phyloP scores from a whole-genome alignment of 1,139 yeast genomes.

The Lizanozyma gosingica region DNA sequence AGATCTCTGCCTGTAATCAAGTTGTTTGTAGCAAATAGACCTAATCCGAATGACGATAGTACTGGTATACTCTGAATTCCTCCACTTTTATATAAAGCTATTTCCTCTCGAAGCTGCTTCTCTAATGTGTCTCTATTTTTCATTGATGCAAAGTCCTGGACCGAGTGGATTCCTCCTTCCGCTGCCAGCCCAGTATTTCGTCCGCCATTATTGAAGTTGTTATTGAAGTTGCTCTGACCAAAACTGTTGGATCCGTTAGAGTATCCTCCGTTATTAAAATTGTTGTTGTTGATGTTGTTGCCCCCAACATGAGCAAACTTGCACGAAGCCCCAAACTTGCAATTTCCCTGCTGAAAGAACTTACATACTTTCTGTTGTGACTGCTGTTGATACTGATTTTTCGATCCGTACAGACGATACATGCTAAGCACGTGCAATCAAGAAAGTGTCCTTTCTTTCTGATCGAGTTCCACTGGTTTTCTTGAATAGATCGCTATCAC shows the following conservation, averaged over 20 bases:
- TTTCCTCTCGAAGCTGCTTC: constrained; percentile 17
- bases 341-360: constrained; percentile 26
- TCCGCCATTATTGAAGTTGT: constrained; percentile 6
- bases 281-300: constrained; percentile 1
- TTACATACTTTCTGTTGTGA: constrained; percentile 15
- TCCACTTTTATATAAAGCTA: constrained; percentile 9
- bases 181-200: constrained; percentile 8
- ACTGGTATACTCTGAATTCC: constrained; percentile 12
- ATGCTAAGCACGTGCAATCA: not conserved
- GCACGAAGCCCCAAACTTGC: constrained; percentile 29
- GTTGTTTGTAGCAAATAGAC: constrained; percentile 27
- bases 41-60: constrained; percentile 26
- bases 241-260: constrained; percentile 10
- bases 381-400: not conserved
- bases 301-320: constrained; percentile 25
- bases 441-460: not conserved
- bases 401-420: not conserved
- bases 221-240: constrained; percentile 5
- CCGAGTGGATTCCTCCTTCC: constrained; percentile 7
- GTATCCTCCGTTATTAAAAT: constrained; percentile 1
- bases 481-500: too few species aligned
- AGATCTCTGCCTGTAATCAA: constrained; percentile 45
- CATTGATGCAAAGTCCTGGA: constrained; percentile 4
- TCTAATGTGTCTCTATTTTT: constrained; percentile 10
- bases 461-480: too few species aligned